Base-by-base conservation (phyloP, 1,139 yeast genomes). In the Magnusiomyces fungicola region DNA sequence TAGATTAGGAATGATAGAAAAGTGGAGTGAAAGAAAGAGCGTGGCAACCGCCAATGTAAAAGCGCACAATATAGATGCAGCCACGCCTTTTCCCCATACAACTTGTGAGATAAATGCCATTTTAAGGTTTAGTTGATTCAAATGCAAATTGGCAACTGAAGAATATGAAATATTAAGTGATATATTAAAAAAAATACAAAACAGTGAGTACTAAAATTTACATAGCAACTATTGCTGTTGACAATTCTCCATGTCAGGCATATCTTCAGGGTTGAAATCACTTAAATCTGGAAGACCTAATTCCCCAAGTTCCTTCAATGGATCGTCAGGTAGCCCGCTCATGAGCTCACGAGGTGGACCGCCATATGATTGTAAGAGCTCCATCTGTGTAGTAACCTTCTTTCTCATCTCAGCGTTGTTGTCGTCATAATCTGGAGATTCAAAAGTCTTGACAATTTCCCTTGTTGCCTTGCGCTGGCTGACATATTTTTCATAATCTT, bases 331-430 rank as follows among this genome's bases (percentile, higher is more conserved):
- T 18, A 23, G 3, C 7, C 5, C 5, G 16, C 19, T 34, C 54
- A 83, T 79, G 45, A 87, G 72, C 49, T 85, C 95, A 25, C 76
- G 68, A 2, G 98, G 98, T 0, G 96, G 96, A 60, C 88, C 86
- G 0, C 97, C 97, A 45, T 87, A 71, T 43, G 62, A 64, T 58
- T 71, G 75, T 73, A 71, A 69, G 49, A 65, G 69, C 59, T 81
- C 87, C 72, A 84, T 75, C 53, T 78, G 73, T 9, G 67, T 61
- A 53, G 81, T 76, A 49, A 84, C 78, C 50, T 69, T 72, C 48
- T 75, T 78, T 56, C 83, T 73, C 57, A 73, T 73, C 5, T 60
- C 69, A 45, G 69, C 67, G 60, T 79, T 72, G 22, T 72, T 70
- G 55, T 83, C 89, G 52, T 71, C 70, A 60, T 80, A 84, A 33